Evolutionary conservation across 352 stramenopile genomes (phyloP).

Genomic region (Pythium sp.): DNA sequence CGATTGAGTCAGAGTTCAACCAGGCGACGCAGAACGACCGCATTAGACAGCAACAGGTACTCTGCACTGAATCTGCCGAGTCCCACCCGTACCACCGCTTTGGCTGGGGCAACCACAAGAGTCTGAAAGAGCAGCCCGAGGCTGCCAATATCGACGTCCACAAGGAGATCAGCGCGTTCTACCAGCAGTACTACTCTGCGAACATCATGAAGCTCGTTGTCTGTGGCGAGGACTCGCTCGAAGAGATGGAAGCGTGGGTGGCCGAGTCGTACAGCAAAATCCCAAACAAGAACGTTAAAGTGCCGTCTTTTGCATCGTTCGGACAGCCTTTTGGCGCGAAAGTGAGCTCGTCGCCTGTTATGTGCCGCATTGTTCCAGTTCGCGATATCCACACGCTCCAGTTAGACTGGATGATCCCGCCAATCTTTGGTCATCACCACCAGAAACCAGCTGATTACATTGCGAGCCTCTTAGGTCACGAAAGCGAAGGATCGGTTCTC

Average conservation of each 20-base stretch:
- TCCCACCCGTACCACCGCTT: slow-evolving; percentile 81
- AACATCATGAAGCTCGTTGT: slow-evolving; percentile 87
- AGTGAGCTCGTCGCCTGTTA: slow-evolving; percentile 33
- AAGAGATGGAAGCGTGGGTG: slow-evolving; percentile 69
- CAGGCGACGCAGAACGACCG: slow-evolving; percentile 73
- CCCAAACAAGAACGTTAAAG: slow-evolving; percentile 45
- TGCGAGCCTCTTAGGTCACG: slow-evolving; percentile 73
- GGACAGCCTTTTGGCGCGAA: slow-evolving; percentile 53
- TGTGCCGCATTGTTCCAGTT: slow-evolving; percentile 72
- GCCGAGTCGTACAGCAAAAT: slow-evolving; percentile 59
- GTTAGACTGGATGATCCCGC: slow-evolving; percentile 76
- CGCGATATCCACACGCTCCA: slow-evolving; percentile 77
- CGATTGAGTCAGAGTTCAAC: slow-evolving; percentile 89
- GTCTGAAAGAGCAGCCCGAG: slow-evolving; percentile 47
- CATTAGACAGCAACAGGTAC: slow-evolving; percentile 73
- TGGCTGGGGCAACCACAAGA: slow-evolving; percentile 83
- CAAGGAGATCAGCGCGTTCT: slow-evolving; percentile 59
- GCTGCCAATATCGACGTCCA: slow-evolving; percentile 50
- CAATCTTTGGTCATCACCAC: slow-evolving; percentile 61
- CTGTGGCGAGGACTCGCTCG: slow-evolving; percentile 66
- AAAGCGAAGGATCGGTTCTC: slow-evolving; percentile 80
- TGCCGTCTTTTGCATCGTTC: slow-evolving; percentile 36
- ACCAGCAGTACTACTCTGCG: slow-evolving; percentile 70
- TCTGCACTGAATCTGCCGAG: slow-evolving; percentile 49
- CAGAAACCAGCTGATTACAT: slow-evolving; percentile 83